Evolutionary conservation across 768 basidiomycete genomes (phyloP).

Genomic region (Kwoniella europaea): DNA sequence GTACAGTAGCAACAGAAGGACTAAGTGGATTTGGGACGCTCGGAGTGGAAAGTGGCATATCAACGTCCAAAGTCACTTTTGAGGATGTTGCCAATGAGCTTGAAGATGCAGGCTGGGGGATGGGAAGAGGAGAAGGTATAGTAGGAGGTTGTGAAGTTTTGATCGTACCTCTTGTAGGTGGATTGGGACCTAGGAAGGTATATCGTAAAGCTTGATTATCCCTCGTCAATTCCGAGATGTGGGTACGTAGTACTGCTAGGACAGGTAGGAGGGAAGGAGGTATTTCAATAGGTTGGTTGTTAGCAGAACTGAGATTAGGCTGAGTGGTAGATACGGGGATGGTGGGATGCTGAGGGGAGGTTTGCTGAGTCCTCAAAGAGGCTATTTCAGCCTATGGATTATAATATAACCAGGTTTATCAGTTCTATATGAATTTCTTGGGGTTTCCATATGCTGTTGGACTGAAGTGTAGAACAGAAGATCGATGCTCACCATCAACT

Average conservation of each 20-base stretch:
- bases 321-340: slow-evolving; percentile 11
- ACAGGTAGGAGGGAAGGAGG: slow-evolving; percentile 39
- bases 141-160: slow-evolving; percentile 8
- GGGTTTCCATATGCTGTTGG: too few species aligned
- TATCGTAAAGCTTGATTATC: slow-evolving; percentile 50
- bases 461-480: too few species aligned
- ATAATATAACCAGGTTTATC: neutral
- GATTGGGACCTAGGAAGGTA: slow-evolving; percentile 37
- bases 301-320: neutral
- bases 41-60: slow-evolving; percentile 7
- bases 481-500: slow-evolving; percentile 19
- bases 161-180: slow-evolving; percentile 15
- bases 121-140: slow-evolving; percentile 17
- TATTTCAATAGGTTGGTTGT: slow-evolving; percentile 23
- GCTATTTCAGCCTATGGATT: slow-evolving; percentile 27
- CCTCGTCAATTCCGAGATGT: slow-evolving; percentile 40
- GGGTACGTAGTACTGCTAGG: slow-evolving; percentile 34
- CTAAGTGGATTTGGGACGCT: neutral
- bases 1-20: neutral
- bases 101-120: neutral
- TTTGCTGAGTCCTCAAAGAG: slow-evolving; percentile 8
- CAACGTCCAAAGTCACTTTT: slow-evolving; percentile 18
- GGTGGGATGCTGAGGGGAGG: slow-evolving; percentile 16
- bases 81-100: slow-evolving; percentile 1
- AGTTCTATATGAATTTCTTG: too few species aligned